phyloP scores from a whole-genome alignment of 495 filamentous ascomycete genomes.

The Penicillium robsamsonii region DNA sequence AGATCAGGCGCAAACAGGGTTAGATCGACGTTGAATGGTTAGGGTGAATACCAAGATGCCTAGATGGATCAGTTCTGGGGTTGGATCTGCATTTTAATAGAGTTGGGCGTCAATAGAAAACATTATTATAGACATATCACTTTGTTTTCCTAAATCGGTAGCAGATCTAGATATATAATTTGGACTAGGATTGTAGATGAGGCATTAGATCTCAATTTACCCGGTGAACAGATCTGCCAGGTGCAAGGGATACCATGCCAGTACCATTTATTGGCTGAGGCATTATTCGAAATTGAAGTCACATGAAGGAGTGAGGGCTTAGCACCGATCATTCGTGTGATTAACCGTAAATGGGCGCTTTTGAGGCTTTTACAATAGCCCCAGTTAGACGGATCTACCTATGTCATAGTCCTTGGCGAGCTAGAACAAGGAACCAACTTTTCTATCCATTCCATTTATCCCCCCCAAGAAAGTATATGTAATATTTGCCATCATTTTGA shows the following conservation, averaged over 20 bases:
- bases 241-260: slow-evolving; percentile 10
- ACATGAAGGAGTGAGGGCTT: slow-evolving; percentile 2
- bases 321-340: slow-evolving; percentile 1
- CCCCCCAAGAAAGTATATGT: not conserved
- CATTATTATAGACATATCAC: not conserved
- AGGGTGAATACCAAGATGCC: not conserved
- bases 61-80: not conserved
- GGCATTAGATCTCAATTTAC: slow-evolving; percentile 3
- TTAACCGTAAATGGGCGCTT: not conserved
- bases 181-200: not conserved
- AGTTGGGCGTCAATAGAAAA: not conserved
- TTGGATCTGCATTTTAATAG: not conserved
- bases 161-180: not conserved
- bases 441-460: not conserved
- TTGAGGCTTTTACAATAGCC: slow-evolving; percentile 9
- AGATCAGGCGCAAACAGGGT: not conserved
- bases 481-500: not conserved
- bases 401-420: slow-evolving; percentile 4
- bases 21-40: not conserved
- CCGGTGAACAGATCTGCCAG: not conserved
- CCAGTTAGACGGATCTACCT: not conserved
- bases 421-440: not conserved
- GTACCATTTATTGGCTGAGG: not conserved
- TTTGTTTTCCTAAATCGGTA: not conserved
- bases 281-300: not conserved